phyloP scores from a whole-genome alignment of 2,329 filamentous ascomycete species.

The Colletotrichum sp. region DNA sequence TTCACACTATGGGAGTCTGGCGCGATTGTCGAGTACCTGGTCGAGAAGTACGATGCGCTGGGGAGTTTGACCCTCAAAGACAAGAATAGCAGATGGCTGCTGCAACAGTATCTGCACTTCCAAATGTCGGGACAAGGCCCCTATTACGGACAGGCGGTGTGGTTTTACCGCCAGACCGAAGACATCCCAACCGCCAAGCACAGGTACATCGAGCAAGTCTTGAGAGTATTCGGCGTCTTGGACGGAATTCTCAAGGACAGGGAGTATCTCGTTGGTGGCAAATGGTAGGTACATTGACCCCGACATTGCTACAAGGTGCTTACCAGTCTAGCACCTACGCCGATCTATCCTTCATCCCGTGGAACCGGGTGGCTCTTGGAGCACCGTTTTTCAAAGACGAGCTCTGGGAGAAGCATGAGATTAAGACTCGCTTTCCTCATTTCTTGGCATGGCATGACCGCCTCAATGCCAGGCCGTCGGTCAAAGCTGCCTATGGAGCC shows the following conservation, averaged over 20 bases:
- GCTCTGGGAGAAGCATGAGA: not conserved
- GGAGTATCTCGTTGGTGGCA: conserved; percentile 37
- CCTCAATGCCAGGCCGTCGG: not conserved
- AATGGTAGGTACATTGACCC: conserved; percentile 32
- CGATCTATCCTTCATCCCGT: conserved; percentile 36
- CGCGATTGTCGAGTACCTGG: conserved; percentile 33
- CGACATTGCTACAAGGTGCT: not conserved
- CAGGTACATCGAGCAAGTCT: conserved; percentile 31
- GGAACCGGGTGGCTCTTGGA: conserved; percentile 25
- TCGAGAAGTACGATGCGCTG: conserved; percentile 32
- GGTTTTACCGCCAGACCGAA: conserved; percentile 37
- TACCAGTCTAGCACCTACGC: conserved; percentile 14
- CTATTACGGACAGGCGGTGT: conserved; percentile 45
- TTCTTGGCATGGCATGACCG: not conserved
- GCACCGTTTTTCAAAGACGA: not conserved
- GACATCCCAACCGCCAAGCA: conserved; percentile 30
- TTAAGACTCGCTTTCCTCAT: not conserved
- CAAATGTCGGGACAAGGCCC: conserved; percentile 49
- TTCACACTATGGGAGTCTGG: conserved; percentile 29
- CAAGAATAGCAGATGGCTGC: conserved; percentile 9
- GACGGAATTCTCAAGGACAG: conserved; percentile 34
- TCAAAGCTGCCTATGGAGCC: not conserved
- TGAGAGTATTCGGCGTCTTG: conserved; percentile 32
- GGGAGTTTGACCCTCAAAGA: conserved; percentile 9
- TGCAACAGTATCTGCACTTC: conserved; percentile 40